Percentiles rank a stretch among this genome's conserved stretches.
Evolutionary conservation across 768 basidiomycete genomes (phyloP).

Genomic region (Mycena haematopus): DNA sequence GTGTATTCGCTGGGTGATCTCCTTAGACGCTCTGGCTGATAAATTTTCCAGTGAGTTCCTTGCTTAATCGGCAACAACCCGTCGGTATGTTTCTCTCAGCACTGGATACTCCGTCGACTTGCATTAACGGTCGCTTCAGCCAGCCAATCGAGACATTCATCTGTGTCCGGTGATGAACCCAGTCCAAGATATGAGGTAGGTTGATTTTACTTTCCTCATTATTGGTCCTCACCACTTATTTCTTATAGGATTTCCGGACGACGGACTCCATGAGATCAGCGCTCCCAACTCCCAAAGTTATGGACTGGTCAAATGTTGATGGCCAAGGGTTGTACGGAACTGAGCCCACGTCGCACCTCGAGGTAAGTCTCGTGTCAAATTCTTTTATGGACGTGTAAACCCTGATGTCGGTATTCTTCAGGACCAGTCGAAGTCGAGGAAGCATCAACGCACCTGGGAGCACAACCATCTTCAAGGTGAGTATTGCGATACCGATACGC

Average conservation of each 20-base stretch:
- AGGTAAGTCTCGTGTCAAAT: constrained; percentile 41
- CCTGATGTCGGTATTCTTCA: constrained; percentile 29
- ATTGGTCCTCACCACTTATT: constrained; percentile 5
- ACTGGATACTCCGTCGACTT: neutral
- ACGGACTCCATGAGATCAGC: constrained; percentile 50
- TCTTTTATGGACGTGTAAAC: neutral
- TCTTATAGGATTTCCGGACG: constrained; percentile 49
- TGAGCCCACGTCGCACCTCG: constrained; percentile 50
- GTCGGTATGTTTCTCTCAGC: constrained; percentile 29
- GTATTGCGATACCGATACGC: constrained; percentile 14
- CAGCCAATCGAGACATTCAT: constrained; percentile 57
- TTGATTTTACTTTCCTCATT: constrained; percentile 3
- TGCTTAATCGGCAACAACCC: constrained; percentile 54
- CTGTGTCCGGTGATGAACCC: constrained; percentile 56
- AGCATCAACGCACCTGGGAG: constrained; percentile 71
- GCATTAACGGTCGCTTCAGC: constrained; percentile 36
- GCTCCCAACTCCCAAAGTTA: constrained; percentile 47
- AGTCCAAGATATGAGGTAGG: constrained; percentile 45
- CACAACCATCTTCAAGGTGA: constrained; percentile 53
- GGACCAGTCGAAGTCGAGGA: constrained; percentile 55
- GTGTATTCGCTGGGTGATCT: constrained; percentile 31
- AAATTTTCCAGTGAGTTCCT: constrained; percentile 47
- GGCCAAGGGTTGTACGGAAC: constrained; percentile 49
- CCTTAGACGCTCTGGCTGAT: constrained; percentile 25
- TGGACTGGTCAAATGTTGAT: constrained; percentile 56